Evolutionary conservation across 179 eudicot genomes (phyloP).

Genomic region (Corrigiola litoralis): DNA sequence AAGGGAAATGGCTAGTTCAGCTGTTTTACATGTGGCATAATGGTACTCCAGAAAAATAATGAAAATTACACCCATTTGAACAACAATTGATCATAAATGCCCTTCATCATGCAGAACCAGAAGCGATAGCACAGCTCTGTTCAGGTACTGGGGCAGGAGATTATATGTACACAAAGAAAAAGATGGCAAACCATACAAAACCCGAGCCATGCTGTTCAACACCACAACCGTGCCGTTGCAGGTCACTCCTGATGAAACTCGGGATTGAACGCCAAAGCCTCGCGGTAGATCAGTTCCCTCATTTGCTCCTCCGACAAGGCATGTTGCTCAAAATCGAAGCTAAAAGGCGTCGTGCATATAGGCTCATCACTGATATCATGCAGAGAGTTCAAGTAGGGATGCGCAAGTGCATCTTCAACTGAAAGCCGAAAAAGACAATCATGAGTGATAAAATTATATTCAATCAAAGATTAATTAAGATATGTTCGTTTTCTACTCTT

Average conservation of each 20-base stretch:
- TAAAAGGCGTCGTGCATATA: slow-evolving; percentile 68
- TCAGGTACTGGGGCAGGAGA: slow-evolving; percentile 18
- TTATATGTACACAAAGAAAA: slow-evolving; percentile 28
- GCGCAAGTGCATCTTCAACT: slow-evolving; percentile 92
- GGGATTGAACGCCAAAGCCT: slow-evolving; percentile 84
- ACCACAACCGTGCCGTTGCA: neutral
- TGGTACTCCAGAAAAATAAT: neutral
- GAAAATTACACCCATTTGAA: slow-evolving; percentile 16
- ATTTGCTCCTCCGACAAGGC: slow-evolving; percentile 81
- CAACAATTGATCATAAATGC: slow-evolving; percentile 15
- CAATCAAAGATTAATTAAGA: too few species aligned
- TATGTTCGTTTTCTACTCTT: too few species aligned
- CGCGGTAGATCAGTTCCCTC: slow-evolving; percentile 85
- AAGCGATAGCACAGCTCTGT: slow-evolving; percentile 14
- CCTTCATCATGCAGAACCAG: slow-evolving; percentile 22
- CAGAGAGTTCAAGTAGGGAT: slow-evolving; percentile 72
- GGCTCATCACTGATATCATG: slow-evolving; percentile 95
- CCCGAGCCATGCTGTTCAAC: slow-evolving; percentile 3
- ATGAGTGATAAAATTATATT: neutral
- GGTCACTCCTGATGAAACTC: slow-evolving; percentile 49
- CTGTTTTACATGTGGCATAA: slow-evolving; percentile 15
- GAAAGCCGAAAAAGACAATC: slow-evolving; percentile 21
- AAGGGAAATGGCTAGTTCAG: slow-evolving; percentile 2
- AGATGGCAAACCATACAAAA: neutral
- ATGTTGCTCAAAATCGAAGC: slow-evolving; percentile 83